Percentiles rank a stretch among this genome's conserved stretches.
These are phyloP conservation scores for Hypericum androsaemum DNA, from an alignment of 345 rosid genomes.

Conservation along the genomic window DNA sequence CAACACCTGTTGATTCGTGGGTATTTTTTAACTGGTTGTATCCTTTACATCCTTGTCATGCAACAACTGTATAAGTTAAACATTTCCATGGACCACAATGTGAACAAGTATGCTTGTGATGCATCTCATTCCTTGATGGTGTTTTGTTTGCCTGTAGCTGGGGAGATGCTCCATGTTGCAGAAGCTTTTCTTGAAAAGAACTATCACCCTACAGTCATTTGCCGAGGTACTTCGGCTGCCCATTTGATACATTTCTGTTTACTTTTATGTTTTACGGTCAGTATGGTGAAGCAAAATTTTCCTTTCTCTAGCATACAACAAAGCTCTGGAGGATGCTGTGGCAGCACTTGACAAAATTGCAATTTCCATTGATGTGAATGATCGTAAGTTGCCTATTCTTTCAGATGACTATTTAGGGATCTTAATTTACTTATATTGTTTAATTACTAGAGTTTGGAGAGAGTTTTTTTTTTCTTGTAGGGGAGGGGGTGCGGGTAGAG, in stretches of 20 bases:
- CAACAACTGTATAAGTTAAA: not conserved
- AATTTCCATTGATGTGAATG: conserved; percentile 64
- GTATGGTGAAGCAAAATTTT: conserved; percentile 4
- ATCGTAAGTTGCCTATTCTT: conserved; percentile 45
- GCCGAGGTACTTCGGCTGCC: conserved; percentile 48
- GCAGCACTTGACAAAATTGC: conserved; percentile 91
- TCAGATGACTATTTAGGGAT: not conserved
- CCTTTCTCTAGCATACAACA: conserved; percentile 59
- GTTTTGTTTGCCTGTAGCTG: conserved; percentile 39
- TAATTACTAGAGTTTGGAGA: no score
- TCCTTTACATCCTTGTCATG: not conserved
- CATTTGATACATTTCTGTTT: not conserved
- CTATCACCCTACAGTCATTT: conserved; percentile 91
- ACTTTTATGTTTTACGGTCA: conserved; percentile 8
- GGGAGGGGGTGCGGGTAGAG: no score
- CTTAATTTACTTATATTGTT: no score
- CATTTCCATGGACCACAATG: no score
- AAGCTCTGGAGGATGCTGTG: conserved; percentile 91
- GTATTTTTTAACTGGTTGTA: no score
- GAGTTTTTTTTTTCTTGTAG: no score
- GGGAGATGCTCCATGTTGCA: conserved; percentile 98
- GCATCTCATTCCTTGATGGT: not conserved
- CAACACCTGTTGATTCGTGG: no score
- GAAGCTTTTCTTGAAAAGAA: conserved; percentile 82
- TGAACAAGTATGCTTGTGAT: no score